phyloP scores from a whole-genome alignment of 2,329 filamentous ascomycete genomes.

The Rhynchosporium agropyri region DNA sequence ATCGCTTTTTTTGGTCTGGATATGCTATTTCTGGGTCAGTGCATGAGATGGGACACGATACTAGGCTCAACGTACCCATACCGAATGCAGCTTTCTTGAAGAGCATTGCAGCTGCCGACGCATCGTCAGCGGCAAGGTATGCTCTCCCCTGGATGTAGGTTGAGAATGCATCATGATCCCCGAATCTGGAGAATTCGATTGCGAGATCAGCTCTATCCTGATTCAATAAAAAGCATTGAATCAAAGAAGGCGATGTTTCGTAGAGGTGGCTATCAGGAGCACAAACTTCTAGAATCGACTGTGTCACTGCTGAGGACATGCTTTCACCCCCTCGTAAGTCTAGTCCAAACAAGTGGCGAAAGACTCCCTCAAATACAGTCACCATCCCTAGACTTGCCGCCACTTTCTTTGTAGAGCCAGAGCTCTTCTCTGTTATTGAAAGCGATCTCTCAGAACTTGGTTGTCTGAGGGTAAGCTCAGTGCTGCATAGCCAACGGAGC shows the following conservation, averaged over 20 bases:
- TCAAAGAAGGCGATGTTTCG: conserved; percentile 61
- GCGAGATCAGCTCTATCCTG: conserved; percentile 62
- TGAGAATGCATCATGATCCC: conserved; percentile 61
- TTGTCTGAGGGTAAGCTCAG: conserved; percentile 56
- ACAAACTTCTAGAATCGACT: conserved; percentile 67
- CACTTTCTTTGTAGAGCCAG: conserved; percentile 45
- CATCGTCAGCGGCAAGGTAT: conserved; percentile 72
- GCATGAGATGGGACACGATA: not conserved
- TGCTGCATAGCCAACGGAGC: conserved; percentile 68
- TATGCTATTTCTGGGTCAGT: conserved; percentile 34
- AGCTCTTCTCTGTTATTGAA: conserved; percentile 38
- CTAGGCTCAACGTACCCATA: conserved; percentile 64
- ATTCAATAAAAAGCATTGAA: conserved; percentile 65
- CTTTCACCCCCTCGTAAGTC: conserved; percentile 53
- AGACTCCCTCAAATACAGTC: conserved; percentile 61
- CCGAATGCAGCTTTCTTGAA: conserved; percentile 85
- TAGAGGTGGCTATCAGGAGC: conserved; percentile 63
- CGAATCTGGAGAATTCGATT: conserved; percentile 58
- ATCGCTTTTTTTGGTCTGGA: conserved; percentile 31
- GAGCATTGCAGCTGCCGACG: conserved; percentile 69
- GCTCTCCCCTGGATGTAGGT: conserved; percentile 86
- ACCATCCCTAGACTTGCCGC: conserved; percentile 52
- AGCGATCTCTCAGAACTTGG: conserved; percentile 47
- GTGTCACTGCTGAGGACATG: conserved; percentile 63
- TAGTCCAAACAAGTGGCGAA: conserved; percentile 66